Evolutionary conservation across 2,329 filamentous ascomycete genomes (phyloP).

Genomic region (Colletotrichum cordylinicola): DNA sequence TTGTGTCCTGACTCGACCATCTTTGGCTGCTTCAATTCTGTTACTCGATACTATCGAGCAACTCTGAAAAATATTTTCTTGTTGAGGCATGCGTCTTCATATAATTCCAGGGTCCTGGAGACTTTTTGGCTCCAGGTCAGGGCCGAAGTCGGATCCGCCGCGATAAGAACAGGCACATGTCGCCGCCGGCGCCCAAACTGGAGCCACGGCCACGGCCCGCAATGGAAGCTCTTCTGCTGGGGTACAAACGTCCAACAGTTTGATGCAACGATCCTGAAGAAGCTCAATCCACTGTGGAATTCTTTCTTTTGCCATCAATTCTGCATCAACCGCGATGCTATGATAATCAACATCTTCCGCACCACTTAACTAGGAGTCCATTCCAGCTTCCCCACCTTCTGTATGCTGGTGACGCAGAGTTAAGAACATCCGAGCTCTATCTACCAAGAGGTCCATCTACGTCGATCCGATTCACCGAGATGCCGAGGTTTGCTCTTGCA

Average conservation of each 20-base stretch:
- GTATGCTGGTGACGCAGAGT: not conserved
- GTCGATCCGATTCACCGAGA: constrained; percentile 11
- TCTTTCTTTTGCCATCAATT: not conserved
- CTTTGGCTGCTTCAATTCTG: not conserved
- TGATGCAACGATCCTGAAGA: not conserved
- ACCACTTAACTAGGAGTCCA: not conserved
- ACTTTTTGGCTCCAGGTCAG: not conserved
- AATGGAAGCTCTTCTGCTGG: not conserved
- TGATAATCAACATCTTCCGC: not conserved
- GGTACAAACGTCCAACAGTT: not conserved
- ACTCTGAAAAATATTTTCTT: not conserved
- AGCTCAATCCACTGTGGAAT: not conserved
- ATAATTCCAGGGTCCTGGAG: not conserved
- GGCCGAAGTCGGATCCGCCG: constrained; percentile 8
- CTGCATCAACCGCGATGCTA: not conserved
- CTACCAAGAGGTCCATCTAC: not conserved
- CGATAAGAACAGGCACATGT: constrained; percentile 8
- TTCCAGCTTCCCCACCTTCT: not conserved
- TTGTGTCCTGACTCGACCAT: not conserved
- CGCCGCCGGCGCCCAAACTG: constrained; percentile 9
- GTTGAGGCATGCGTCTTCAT: not conserved
- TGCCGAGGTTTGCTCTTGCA: constrained; percentile 11
- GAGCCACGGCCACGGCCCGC: not conserved
- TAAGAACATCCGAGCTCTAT: not conserved
- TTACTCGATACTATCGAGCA: constrained; percentile 5